phyloP scores from a whole-genome alignment of 2,329 filamentous ascomycete genomes.

The Pleomassaria siparia region DNA sequence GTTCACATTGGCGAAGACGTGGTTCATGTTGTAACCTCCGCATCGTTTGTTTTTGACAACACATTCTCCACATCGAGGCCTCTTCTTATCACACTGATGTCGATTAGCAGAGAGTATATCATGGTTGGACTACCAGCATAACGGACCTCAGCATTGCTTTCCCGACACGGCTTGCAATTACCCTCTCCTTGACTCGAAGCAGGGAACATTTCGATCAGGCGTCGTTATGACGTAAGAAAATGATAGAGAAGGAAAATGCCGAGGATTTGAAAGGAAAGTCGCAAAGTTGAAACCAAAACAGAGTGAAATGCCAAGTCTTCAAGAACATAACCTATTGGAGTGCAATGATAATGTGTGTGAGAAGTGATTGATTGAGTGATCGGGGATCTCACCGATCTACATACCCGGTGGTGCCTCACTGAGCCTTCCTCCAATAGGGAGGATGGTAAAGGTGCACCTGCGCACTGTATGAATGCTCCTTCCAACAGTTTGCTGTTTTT shows the following conservation, averaged over 20 bases:
- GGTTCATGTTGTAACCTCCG: slow-evolving; percentile 21
- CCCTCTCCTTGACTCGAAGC: slow-evolving; percentile 11
- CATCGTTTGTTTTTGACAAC: slow-evolving; percentile 16
- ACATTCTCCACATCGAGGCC: slow-evolving; percentile 21
- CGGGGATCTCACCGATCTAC: no score
- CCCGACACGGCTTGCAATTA: slow-evolving; percentile 18
- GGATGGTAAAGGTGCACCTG: no score
- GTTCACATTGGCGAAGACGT: slow-evolving; percentile 24
- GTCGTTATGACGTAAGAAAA: not conserved
- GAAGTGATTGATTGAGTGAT: no score
- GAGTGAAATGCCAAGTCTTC: no score
- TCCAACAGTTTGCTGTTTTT: no score
- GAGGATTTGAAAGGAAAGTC: not conserved
- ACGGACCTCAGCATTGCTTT: slow-evolving; percentile 1
- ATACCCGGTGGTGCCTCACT: no score
- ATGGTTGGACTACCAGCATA: slow-evolving; percentile 2
- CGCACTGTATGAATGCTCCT: no score
- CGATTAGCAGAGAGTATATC: not conserved
- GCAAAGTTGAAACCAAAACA: not conserved
- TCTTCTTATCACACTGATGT: slow-evolving; percentile 23
- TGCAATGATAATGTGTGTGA: no score
- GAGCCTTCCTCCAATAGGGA: no score
- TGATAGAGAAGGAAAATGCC: not conserved
- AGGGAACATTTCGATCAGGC: slow-evolving; percentile 12
- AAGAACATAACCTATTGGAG: no score